Conservation (phyloP, 352 stramenopile genomes). For the Phytophthora pini region DNA sequence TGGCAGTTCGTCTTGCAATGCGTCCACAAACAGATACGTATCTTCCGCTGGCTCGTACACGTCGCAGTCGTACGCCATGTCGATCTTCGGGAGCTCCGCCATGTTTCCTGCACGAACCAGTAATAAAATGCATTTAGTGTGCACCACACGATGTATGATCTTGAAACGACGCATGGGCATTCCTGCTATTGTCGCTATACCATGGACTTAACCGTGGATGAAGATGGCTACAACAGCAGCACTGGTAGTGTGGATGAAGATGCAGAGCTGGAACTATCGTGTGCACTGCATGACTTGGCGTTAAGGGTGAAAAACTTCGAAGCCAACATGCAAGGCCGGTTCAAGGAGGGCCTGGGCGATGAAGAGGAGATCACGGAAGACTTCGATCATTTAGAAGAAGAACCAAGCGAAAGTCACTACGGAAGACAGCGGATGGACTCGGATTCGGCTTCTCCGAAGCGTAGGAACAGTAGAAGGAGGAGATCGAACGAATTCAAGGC, state of each 20-base stretch:
- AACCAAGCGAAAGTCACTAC: constrained; percentile 8
- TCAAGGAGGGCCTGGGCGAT: constrained; percentile 35
- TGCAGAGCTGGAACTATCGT: constrained; percentile 78
- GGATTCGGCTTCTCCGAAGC: constrained; percentile 43
- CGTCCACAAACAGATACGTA: constrained; percentile 97
- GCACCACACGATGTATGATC: constrained; percentile 30
- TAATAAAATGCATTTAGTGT: constrained; percentile 8
- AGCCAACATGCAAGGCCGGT: constrained; percentile 71
- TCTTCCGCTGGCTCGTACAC: constrained; percentile 98
- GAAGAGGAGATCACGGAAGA: constrained; percentile 74
- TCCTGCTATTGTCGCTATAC: background rate
- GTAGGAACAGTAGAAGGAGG: constrained; percentile 12
- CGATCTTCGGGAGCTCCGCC: constrained; percentile 68
- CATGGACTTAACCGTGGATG: constrained; percentile 37
- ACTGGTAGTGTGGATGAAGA: constrained; percentile 74
- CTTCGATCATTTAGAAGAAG: constrained; percentile 56
- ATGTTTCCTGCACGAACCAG: constrained; percentile 16
- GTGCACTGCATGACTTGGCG: constrained; percentile 72
- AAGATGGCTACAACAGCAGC: constrained; percentile 63
- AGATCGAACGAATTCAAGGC: constrained; percentile 25
- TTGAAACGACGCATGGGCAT: constrained; percentile 26
- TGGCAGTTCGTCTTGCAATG: constrained; percentile 89
- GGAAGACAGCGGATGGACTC: constrained; percentile 12
- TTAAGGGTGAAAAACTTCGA: constrained; percentile 73
- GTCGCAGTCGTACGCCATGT: constrained; percentile 83